phyloP scores from a whole-genome alignment of 1,139 yeast genomes.

The Zygosaccharomyces pseudobailii region DNA sequence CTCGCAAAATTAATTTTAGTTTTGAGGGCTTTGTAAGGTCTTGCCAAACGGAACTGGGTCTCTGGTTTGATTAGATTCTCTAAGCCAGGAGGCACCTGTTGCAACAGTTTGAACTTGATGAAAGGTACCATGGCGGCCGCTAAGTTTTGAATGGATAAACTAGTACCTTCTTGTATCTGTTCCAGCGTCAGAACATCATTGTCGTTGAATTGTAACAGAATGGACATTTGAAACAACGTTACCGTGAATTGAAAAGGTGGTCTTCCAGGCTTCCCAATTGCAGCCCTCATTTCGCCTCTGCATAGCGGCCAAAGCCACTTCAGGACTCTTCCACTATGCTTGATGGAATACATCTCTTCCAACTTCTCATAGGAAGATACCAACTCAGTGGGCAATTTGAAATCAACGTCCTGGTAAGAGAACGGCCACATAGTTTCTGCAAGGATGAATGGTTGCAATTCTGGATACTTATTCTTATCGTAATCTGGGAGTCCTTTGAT shows the following conservation, averaged over 20 bases:
- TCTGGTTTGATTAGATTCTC: constrained; percentile 45
- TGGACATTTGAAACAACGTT: constrained; percentile 81
- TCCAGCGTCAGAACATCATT: constrained; percentile 53
- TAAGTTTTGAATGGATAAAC: constrained; percentile 58
- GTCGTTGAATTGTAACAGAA: constrained; percentile 74
- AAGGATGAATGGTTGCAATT: constrained; percentile 70
- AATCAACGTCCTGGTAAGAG: constrained; percentile 41
- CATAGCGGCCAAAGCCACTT: constrained; percentile 97
- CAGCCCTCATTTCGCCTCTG: constrained; percentile 89
- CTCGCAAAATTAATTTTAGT: constrained; percentile 79
- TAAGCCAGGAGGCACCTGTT: constrained; percentile 56
- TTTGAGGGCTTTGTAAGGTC: constrained; percentile 81
- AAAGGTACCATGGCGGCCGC: constrained; percentile 75
- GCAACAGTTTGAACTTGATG: constrained; percentile 69
- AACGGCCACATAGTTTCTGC: constrained; percentile 94
- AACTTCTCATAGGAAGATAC: constrained; percentile 61
- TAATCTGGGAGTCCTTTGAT: constrained; percentile 36
- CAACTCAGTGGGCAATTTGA: constrained; percentile 60
- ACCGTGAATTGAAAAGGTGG: constrained; percentile 81
- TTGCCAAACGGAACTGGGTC: constrained; percentile 68
- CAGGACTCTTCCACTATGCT: constrained; percentile 83
- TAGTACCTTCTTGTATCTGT: constrained; percentile 63
- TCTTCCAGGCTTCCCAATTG: constrained; percentile 73
- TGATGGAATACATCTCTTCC: constrained; percentile 61
- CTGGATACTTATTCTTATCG: constrained; percentile 43